Conservation (phyloP, 352 stramenopile species). For the Phytophthora nicotianae region DNA sequence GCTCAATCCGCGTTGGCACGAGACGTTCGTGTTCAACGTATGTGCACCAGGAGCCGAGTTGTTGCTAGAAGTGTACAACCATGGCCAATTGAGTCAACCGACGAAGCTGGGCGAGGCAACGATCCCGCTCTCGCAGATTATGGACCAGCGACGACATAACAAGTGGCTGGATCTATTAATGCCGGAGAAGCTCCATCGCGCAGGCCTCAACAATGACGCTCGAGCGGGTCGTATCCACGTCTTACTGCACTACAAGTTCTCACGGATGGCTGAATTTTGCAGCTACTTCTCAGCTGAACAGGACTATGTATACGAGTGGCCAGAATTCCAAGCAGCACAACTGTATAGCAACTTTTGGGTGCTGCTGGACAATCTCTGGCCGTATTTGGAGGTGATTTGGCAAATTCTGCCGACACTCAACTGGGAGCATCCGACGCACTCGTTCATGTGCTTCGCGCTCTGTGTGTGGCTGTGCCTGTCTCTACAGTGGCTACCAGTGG, state of each 20-base stretch:
- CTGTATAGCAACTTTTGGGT: conserved; percentile 91
- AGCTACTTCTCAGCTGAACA: conserved; percentile 83
- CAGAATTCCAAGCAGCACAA: conserved; percentile 79
- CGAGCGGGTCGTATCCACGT: conserved; percentile 84
- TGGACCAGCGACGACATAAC: conserved; percentile 88
- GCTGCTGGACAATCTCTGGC: conserved; percentile 82
- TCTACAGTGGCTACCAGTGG: conserved; percentile 81
- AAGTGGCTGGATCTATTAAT: conserved; percentile 87
- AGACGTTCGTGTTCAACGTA: conserved; percentile 90
- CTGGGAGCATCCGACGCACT: conserved; percentile 85
- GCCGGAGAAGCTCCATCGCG: conserved; percentile 79
- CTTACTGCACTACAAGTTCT: conserved; percentile 88
- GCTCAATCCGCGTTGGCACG: conserved; percentile 86
- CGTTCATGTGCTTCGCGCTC: conserved; percentile 86
- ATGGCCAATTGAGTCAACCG: conserved; percentile 79
- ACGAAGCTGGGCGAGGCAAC: conserved; percentile 84
- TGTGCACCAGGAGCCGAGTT: conserved; percentile 82
- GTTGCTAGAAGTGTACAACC: conserved; percentile 87
- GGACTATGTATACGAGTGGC: conserved; percentile 78
- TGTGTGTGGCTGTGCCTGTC: conserved; percentile 86
- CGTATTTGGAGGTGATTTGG: conserved; percentile 86
- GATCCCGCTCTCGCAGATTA: conserved; percentile 77
- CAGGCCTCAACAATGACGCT: conserved; percentile 83
- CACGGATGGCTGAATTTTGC: conserved; percentile 82
- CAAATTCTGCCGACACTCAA: conserved; percentile 84